Evolutionary conservation across 2,329 filamentous ascomycete species (phyloP), one percentile per base, ranked within the genome.

Genomic region (Sarocladium strictum): DNA sequence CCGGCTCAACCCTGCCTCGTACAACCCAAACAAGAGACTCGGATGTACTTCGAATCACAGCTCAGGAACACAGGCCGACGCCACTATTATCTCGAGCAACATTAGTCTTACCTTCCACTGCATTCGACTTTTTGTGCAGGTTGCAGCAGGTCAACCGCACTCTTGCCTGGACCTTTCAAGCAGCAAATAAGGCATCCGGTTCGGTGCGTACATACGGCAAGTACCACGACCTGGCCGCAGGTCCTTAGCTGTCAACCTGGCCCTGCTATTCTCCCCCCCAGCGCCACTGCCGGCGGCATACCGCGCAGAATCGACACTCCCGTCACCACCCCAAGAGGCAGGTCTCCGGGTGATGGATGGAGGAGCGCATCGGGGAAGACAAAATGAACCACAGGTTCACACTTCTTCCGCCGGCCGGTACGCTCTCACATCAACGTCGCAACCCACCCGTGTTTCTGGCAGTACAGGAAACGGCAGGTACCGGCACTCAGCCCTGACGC

Each of bases 301-400:
- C 75, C 80, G 79, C 76, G 77, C 47, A 33, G 27, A 33, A 51
- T 3, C 40, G n/a, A 53, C 40, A 27, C 49, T 82, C 68, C 77
- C 81, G 77, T 77, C 79, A 72, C 47, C 47, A 24, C 26, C 75
- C 76, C 72, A 72, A 77, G 72, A 77, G 70, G 70, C 74, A 69
- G 72, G 74, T 66, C 69, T 76, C 76, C 69, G 72, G 72, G 84
- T 83, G 68, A 94, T 94, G 89, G 89, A 93, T 77, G 84, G 87
- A 73, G 83, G 85, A 75, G 82, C 81, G 72, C 83, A 81, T 68
- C 78, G 83, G 67, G 80, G 84, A 76, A 86, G 87, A 80, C 86
- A 87, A 76, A 83, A 87, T 80, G 87, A 88, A 72, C 77, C 80
- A 72, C 78, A 83, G 68, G 76, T 80, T 71, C 85, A 86, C 73